These are phyloP conservation scores for Cryphonectria carpinicola DNA, from an alignment of 2,329 filamentous ascomycete species.

Conservation along the genomic window DNA sequence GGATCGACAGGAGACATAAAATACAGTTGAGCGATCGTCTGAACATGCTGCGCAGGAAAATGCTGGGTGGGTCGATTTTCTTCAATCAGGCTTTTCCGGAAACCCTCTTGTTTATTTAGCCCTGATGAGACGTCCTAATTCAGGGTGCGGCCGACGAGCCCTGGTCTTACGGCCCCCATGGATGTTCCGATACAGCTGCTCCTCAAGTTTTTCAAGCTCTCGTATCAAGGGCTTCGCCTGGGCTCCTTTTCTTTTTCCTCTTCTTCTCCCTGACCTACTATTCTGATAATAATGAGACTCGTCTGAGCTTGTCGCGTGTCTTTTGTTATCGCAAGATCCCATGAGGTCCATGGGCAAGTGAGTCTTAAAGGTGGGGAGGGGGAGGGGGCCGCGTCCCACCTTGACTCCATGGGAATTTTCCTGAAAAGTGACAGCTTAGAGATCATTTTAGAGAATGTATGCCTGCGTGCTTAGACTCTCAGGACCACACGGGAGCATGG, in stretches of 20 bases:
- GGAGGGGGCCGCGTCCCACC: background rate
- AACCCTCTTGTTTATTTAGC: background rate
- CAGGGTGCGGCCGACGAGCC: background rate
- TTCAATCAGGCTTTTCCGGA: background rate
- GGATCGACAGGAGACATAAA: background rate
- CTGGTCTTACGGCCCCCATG: background rate
- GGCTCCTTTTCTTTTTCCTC: background rate
- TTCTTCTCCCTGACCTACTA: background rate
- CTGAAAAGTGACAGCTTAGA: background rate
- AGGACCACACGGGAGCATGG: background rate
- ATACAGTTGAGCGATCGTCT: background rate
- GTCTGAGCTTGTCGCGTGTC: background rate
- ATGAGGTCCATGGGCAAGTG: background rate
- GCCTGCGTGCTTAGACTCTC: background rate
- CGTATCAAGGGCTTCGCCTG: background rate
- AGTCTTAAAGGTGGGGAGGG: background rate
- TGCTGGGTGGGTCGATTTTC: background rate
- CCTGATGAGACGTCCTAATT: background rate
- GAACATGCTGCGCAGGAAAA: background rate
- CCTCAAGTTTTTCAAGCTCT: background rate
- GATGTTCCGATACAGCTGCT: background rate
- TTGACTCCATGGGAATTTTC: background rate
- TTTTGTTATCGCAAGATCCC: background rate
- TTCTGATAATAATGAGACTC: background rate
- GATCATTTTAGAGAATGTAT: background rate